These are phyloP conservation scores for Waltergamsia citrina DNA, from an alignment of 2,329 filamentous ascomycete genomes.

Conservation along the genomic window DNA sequence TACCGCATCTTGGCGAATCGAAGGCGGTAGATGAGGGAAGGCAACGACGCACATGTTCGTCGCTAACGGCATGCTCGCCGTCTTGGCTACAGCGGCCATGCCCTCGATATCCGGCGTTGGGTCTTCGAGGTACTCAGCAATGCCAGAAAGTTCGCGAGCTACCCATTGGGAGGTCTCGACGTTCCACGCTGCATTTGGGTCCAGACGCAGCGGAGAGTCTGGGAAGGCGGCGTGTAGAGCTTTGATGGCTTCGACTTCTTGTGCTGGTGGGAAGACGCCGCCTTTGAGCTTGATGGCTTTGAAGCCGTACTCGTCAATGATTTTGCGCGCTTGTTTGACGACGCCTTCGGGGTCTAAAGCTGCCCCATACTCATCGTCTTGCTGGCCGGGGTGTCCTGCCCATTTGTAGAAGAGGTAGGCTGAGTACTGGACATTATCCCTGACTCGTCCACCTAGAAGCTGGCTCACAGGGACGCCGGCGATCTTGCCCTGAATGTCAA, in stretches of 20 bases:
- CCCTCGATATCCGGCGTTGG: constrained; percentile 28
- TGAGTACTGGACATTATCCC: constrained; percentile 29
- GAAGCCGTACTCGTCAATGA: constrained; percentile 31
- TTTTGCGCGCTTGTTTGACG: constrained; percentile 23
- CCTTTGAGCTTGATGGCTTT: constrained; percentile 32
- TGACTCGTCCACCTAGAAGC: constrained; percentile 26
- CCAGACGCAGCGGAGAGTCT: constrained; percentile 21
- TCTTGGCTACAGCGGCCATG: constrained; percentile 30
- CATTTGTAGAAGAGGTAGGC: constrained; percentile 34
- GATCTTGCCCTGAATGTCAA: constrained; percentile 30
- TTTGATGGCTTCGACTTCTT: constrained; percentile 28
- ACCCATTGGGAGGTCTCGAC: constrained; percentile 28
- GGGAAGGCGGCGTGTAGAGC: constrained; percentile 26
- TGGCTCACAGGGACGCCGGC: constrained; percentile 27
- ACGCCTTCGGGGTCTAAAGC: constrained; percentile 23
- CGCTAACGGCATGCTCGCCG: constrained; percentile 28
- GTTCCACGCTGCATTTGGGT: constrained; percentile 28
- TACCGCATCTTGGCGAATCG: constrained; percentile 26
- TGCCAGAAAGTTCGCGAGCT: constrained; percentile 22
- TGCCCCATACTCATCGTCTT: constrained; percentile 27
- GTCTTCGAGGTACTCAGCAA: constrained; percentile 29
- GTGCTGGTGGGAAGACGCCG: constrained; percentile 26
- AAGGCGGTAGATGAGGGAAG: constrained; percentile 25
- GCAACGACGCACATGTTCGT: constrained; percentile 33
- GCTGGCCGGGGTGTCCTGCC: constrained; percentile 25